Evolutionary conservation across 1,284 basidiomycete genomes (phyloP).

Genomic region (Malassezia vespertilionis): DNA sequence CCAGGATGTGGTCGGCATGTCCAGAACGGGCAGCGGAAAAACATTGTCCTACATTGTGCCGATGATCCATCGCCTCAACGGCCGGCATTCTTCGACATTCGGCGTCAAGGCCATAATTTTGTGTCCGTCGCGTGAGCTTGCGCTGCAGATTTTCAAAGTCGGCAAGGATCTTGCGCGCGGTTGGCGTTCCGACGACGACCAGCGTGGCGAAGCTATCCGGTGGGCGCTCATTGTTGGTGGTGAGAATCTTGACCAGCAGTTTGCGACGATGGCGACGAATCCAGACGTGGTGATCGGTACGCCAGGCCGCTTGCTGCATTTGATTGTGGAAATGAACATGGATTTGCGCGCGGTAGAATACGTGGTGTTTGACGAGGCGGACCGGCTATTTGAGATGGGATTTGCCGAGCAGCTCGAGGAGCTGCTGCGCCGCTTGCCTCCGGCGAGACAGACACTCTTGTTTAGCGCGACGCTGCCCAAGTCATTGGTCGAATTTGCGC

Average conservation of each 20-base stretch:
- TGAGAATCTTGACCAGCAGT: constrained; percentile 89
- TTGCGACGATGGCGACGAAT: constrained; percentile 83
- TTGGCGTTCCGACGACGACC: constrained; percentile 53
- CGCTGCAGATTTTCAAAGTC: constrained; percentile 82
- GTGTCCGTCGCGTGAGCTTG: constrained; percentile 84
- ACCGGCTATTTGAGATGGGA: constrained; percentile 93
- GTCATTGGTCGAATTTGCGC: constrained; percentile 90
- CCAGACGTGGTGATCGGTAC: constrained; percentile 66
- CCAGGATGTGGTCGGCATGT: constrained; percentile 94
- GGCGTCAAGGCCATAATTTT: constrained; percentile 80
- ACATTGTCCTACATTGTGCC: constrained; percentile 93
- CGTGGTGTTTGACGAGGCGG: constrained; percentile 95
- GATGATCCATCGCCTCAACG: constrained; percentile 72
- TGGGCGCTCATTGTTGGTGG: constrained; percentile 96
- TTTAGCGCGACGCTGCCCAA: constrained; percentile 96
- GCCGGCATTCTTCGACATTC: constrained; percentile 65
- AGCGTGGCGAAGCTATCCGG: constrained; percentile 56
- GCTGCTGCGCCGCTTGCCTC: constrained; percentile 74
- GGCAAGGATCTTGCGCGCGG: constrained; percentile 83
- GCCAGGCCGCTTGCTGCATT: constrained; percentile 87
- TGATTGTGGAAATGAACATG: constrained; percentile 92
- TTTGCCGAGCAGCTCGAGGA: constrained; percentile 85
- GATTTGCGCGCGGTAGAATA: constrained; percentile 80
- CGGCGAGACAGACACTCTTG: constrained; percentile 75
- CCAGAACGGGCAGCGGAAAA: constrained; percentile 93